A percentile compares a stretch with the other conserved stretches of the same genome.
These are phyloP conservation scores for Orbilia javanica DNA, from an alignment of 2,329 filamentous ascomycete species.

Conservation along the genomic window DNA sequence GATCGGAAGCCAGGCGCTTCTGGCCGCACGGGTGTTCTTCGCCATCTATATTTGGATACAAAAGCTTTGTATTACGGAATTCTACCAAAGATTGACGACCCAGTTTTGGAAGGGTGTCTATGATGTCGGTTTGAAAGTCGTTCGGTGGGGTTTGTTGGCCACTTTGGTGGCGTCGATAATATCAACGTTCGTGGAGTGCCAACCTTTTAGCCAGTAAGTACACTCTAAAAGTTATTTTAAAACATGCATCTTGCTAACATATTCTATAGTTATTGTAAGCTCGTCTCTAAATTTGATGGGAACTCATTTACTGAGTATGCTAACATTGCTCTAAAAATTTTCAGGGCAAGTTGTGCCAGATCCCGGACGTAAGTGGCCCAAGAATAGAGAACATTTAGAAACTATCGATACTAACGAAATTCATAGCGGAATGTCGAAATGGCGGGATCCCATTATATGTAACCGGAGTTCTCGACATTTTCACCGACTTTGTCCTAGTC, in stretches of 20 bases:
- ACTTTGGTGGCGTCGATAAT: conserved; percentile 86
- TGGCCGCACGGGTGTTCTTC: conserved; percentile 86
- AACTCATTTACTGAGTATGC: not conserved
- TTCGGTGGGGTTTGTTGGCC: conserved; percentile 79
- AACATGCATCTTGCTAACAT: conserved; percentile 34
- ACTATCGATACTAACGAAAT: conserved; percentile 11
- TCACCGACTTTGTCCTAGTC: conserved; percentile 89
- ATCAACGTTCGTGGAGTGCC: conserved; percentile 85
- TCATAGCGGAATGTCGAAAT: conserved; percentile 75
- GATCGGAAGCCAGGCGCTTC: conserved; percentile 83
- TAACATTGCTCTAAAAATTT: conserved; percentile 24
- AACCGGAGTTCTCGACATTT: conserved; percentile 87
- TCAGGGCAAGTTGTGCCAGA: conserved; percentile 81
- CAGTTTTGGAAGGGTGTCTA: conserved; percentile 85
- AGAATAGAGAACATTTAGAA: not conserved
- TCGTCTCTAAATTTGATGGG: not conserved
- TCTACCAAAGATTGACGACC: conserved; percentile 85
- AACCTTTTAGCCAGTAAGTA: conserved; percentile 75
- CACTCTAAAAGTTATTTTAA: conserved; percentile 9
- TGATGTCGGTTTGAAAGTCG: conserved; percentile 76
- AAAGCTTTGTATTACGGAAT: conserved; percentile 90
- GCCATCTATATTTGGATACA: conserved; percentile 92
- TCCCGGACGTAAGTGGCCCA: conserved; percentile 73
- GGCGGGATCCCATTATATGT: conserved; percentile 88
- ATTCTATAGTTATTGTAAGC: conserved; percentile 60